These are phyloP conservation scores for Herpetomonas tarakana DNA, from an alignment of 208 protist genomes.

Conservation along the genomic window DNA sequence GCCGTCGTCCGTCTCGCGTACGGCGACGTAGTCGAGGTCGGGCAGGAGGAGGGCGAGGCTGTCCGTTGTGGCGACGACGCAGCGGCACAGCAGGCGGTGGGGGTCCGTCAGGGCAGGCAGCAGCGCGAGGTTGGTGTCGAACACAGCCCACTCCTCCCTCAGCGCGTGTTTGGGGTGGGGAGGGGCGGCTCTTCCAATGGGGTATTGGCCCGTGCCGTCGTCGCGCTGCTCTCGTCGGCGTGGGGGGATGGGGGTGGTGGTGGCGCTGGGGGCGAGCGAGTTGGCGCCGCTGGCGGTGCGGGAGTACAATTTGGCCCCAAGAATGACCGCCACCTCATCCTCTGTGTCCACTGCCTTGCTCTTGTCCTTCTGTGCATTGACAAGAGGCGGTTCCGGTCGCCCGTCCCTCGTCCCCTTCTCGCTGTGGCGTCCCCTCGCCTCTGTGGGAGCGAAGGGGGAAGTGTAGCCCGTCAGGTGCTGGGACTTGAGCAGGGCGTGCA, in stretches of 20 bases:
- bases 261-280: neutral
- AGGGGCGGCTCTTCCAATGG: too few species aligned
- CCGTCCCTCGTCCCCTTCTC: neutral
- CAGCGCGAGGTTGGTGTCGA: neutral
- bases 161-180: neutral
- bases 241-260: neutral
- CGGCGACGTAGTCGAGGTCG: constrained; percentile 56
- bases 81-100: constrained; percentile 31
- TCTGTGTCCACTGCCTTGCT: neutral
- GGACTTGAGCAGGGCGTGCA: constrained; percentile 19
- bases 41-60: constrained; percentile 38
- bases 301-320: constrained; percentile 12
- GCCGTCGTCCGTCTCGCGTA: constrained; percentile 8
- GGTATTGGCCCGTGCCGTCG: neutral
- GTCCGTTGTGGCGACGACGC: constrained; percentile 46
- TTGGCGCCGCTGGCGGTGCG: constrained; percentile 1
- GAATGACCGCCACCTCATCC: constrained; percentile 8
- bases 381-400: too few species aligned
- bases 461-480: constrained; percentile 27
- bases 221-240: neutral
- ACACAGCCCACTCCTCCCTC: constrained; percentile 11
- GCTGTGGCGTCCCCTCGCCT: neutral
- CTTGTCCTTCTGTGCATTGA: neutral
- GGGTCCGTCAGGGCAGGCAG: constrained; percentile 10
- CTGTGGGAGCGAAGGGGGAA: constrained; percentile 19